These are phyloP conservation scores for Penicillium brasilianum DNA, from an alignment of 2,329 filamentous ascomycete genomes.

Conservation along the genomic window DNA sequence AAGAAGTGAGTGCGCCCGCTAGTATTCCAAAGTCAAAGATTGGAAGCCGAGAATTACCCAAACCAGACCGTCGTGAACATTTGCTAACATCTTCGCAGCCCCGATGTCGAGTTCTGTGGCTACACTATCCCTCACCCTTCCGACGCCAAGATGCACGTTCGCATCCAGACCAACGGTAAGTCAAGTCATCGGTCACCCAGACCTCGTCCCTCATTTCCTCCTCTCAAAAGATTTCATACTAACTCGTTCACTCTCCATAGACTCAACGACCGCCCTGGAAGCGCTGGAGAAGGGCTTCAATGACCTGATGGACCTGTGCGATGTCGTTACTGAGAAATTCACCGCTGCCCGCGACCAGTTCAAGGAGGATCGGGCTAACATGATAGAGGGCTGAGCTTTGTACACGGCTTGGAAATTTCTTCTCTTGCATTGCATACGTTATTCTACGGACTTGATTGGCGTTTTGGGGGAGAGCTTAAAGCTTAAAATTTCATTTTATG, in stretches of 20 bases:
- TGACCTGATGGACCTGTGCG: constrained; percentile 89
- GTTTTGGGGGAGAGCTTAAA: constrained; percentile 1
- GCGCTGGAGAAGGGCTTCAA: constrained; percentile 88
- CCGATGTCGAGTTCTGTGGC: constrained; percentile 95
- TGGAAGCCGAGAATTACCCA: not conserved
- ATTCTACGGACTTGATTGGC: constrained; percentile 1
- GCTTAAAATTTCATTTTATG: not conserved
- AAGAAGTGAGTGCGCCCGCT: constrained; percentile 76
- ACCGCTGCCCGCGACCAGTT: constrained; percentile 69
- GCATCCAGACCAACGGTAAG: constrained; percentile 95
- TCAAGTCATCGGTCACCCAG: constrained; percentile 43
- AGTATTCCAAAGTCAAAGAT: not conserved
- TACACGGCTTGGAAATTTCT: not conserved
- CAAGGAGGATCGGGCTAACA: constrained; percentile 44
- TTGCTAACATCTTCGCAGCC: constrained; percentile 60
- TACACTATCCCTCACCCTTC: constrained; percentile 98
- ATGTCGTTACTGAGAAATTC: constrained; percentile 93
- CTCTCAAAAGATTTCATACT: not conserved
- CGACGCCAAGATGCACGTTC: constrained; percentile 93
- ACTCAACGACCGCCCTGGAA: constrained; percentile 77
- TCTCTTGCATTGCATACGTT: constrained; percentile 11
- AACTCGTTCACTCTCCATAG: constrained; percentile 51
- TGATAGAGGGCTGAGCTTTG: constrained; percentile 37
- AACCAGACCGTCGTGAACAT: not conserved
- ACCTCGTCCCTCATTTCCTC: too few relatives aligned